Evolutionary conservation across 2,329 filamentous ascomycete species (phyloP).

Genomic region (Sporothrix phasma): DNA sequence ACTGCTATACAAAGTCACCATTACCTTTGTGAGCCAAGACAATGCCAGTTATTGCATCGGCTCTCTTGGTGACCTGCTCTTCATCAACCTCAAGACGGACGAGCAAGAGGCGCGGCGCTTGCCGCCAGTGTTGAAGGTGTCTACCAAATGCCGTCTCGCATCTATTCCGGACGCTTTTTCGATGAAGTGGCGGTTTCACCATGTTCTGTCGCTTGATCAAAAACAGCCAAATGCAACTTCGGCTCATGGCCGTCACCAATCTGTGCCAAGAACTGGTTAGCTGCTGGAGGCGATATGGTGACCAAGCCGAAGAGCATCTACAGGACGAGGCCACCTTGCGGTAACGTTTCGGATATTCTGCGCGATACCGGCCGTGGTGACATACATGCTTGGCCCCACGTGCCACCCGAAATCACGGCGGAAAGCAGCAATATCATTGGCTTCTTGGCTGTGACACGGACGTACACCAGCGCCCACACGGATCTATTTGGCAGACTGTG

Average conservation of each 20-base stretch:
- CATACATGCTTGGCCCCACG: constrained; percentile 81
- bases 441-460: constrained; percentile 71
- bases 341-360: constrained; percentile 60
- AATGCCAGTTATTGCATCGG: constrained; percentile 31
- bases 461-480: constrained; percentile 61
- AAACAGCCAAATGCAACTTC: constrained; percentile 83
- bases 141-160: constrained; percentile 31
- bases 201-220: constrained; percentile 62
- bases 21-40: constrained; percentile 41
- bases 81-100: constrained; percentile 30
- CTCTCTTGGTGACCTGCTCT: constrained; percentile 37
- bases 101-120: constrained; percentile 28
- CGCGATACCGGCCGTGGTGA: constrained; percentile 60
- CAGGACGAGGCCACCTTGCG: constrained; percentile 42
- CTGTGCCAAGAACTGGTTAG: constrained; percentile 62
- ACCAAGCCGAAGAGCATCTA: constrained; percentile 31
- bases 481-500: constrained; percentile 74
- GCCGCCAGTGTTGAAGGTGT: constrained; percentile 26
- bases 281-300: constrained; percentile 52
- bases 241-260: constrained; percentile 64
- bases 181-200: constrained; percentile 59
- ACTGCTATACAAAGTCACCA: constrained; percentile 45
- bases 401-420: constrained; percentile 81
- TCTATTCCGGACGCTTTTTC: constrained; percentile 42
- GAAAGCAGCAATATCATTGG: constrained; percentile 76